These are phyloP conservation scores for Carex myosuroides DNA, from an alignment of 176 grass and related monocot species.

Conservation along the genomic window DNA sequence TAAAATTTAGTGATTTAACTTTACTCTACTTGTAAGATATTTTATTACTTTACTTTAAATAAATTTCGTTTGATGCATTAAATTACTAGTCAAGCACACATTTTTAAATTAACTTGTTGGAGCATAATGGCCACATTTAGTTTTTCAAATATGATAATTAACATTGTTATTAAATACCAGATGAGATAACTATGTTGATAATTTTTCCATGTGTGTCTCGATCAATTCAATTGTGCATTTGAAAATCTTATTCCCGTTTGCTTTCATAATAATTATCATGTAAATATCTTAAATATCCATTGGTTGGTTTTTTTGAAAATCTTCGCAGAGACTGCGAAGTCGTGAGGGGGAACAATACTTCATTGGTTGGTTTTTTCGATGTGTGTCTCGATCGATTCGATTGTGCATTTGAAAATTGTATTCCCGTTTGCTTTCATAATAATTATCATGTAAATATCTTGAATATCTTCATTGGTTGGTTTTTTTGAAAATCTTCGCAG, in stretches of 20 bases:
- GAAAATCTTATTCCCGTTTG: background rate
- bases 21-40: too few species aligned
- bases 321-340: too few species aligned
- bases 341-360: too few species aligned
- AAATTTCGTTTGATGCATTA: too few species aligned
- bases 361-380: background rate
- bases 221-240: background rate
- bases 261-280: constrained; percentile 8
- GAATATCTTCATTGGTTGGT: background rate
- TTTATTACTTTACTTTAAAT: too few species aligned
- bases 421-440: constrained; percentile 6
- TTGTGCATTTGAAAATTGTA: background rate
- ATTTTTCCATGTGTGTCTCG: background rate
- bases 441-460: constrained; percentile 1
- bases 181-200: background rate
- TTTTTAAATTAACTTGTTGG: background rate
- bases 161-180: background rate
- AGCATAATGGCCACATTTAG: background rate
- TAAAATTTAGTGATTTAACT: too few species aligned
- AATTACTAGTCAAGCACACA: too few species aligned
- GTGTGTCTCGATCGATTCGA: background rate
- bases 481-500: too few species aligned
- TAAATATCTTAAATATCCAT: constrained; percentile 16
- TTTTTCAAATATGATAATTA: background rate
- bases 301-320: background rate